Percentiles rank a stretch among this genome's conserved stretches.
Evolutionary conservation across 2,329 filamentous ascomycete genomes (phyloP).

Genomic region (Cryphonectria carpinicola): DNA sequence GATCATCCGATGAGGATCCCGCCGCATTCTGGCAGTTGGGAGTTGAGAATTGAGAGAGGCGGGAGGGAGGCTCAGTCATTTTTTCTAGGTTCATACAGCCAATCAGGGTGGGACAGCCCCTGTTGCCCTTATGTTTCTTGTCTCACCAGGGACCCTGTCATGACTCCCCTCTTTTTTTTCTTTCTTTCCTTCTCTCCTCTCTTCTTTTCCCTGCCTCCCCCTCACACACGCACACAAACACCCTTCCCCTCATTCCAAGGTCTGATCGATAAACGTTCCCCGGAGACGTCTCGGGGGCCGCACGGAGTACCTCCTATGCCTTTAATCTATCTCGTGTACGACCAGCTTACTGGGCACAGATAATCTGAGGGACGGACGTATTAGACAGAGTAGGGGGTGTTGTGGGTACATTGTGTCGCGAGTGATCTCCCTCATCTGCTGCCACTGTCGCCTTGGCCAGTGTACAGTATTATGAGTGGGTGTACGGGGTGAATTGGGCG

Average conservation of each 20-base stretch:
- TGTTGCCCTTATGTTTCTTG: conserved; percentile 8
- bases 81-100: neutral
- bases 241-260: conserved; percentile 9
- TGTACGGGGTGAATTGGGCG: neutral
- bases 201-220: neutral
- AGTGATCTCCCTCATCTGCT: neutral
- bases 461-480: neutral
- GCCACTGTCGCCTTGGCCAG: neutral
- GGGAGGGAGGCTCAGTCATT: conserved; percentile 2
- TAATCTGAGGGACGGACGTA: neutral
- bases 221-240: neutral
- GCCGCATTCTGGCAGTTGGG: neutral
- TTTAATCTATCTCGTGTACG: conserved; percentile 27
- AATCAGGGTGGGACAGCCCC: conserved; percentile 15
- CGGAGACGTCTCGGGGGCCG: conserved; percentile 11
- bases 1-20: conserved; percentile 11
- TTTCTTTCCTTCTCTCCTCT: neutral
- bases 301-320: conserved; percentile 10
- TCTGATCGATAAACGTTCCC: neutral
- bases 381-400: conserved; percentile 1
- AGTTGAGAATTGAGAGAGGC: neutral
- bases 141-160: neutral
- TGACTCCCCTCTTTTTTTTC: neutral
- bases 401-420: neutral
- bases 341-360: conserved; percentile 10